phyloP scores from a whole-genome alignment of 495 filamentous ascomycete species.

The Talaromyces thailandensis region DNA sequence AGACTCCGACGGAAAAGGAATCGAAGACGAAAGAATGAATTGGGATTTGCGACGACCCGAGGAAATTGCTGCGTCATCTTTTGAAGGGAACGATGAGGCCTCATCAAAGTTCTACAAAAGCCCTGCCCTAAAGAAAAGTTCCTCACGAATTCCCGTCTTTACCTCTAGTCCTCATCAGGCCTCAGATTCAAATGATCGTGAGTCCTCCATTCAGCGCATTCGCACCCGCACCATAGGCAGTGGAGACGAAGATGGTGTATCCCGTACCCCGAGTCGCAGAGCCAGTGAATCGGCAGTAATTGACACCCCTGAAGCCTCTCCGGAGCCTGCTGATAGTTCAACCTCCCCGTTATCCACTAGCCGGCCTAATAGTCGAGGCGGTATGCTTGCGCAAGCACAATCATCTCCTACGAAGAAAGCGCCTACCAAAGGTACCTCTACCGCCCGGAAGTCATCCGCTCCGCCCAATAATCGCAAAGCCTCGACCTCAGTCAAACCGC shows the following conservation, averaged over 20 bases:
- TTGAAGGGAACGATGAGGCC: slow-evolving; percentile 39
- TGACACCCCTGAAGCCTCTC: slow-evolving; percentile 36
- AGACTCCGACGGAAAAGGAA: slow-evolving; percentile 25
- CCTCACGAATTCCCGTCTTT: slow-evolving; percentile 77
- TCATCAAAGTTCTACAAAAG: slow-evolving; percentile 30
- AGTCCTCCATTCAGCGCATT: slow-evolving; percentile 42
- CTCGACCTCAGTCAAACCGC: slow-evolving; percentile 17
- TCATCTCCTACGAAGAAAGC: slow-evolving; percentile 27
- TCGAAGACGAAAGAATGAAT: slow-evolving; percentile 26
- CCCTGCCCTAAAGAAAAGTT: slow-evolving; percentile 36
- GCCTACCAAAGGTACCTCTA: slow-evolving; percentile 31
- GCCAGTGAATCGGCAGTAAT: slow-evolving; percentile 63
- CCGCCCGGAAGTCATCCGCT: slow-evolving; percentile 34
- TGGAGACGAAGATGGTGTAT: slow-evolving; percentile 52
- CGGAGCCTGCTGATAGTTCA: slow-evolving; percentile 13
- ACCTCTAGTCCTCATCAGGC: slow-evolving; percentile 71
- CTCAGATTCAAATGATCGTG: slow-evolving; percentile 61
- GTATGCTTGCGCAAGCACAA: slow-evolving; percentile 11
- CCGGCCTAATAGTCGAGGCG: slow-evolving; percentile 36
- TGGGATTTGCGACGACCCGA: slow-evolving; percentile 76
- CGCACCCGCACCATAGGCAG: slow-evolving; percentile 49
- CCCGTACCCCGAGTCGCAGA: slow-evolving; percentile 52
- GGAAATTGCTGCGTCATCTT: slow-evolving; percentile 53
- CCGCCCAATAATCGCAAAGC: slow-evolving; percentile 28
- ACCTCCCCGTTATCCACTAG: slow-evolving; percentile 34